phyloP scores from a whole-genome alignment of 352 stramenopile genomes.

The Discostella stelligera region DNA sequence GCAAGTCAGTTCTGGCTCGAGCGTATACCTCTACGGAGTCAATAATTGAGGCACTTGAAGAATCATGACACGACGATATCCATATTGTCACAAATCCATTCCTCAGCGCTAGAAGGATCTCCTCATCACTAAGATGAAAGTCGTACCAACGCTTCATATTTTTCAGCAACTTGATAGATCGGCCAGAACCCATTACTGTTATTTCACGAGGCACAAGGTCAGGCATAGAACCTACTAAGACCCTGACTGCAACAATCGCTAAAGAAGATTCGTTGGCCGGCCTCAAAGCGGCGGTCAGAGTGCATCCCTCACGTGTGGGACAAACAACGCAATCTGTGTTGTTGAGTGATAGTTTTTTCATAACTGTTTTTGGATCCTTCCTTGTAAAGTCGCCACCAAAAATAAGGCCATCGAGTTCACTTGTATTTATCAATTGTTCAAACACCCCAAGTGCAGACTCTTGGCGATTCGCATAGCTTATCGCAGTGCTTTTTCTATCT shows the following conservation, averaged over 20 bases:
- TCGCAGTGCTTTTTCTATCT: constrained; percentile 7
- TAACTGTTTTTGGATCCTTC: constrained; percentile 53
- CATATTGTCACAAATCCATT: constrained; percentile 75
- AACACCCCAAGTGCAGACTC: constrained; percentile 60
- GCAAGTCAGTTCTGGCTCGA: constrained; percentile 43
- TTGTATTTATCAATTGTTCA: constrained; percentile 75
- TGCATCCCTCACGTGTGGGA: constrained; percentile 66
- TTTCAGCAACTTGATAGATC: constrained; percentile 65
- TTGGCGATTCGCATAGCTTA: constrained; percentile 14
- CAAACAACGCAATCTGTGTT: constrained; percentile 60
- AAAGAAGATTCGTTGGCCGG: constrained; percentile 22
- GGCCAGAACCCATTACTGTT: constrained; percentile 59
- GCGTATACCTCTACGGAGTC: constrained; percentile 82
- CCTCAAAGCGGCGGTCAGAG: constrained; percentile 59
- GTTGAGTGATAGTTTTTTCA: constrained; percentile 65
- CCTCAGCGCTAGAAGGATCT: constrained; percentile 69
- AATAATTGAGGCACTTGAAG: constrained; percentile 57
- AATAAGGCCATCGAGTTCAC: constrained; percentile 56
- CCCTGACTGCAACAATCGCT: constrained; percentile 70
- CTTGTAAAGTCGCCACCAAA: constrained; percentile 58
- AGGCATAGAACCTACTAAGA: constrained; percentile 73
- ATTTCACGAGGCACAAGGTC: constrained; percentile 71
- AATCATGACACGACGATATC: constrained; percentile 63
- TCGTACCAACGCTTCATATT: constrained; percentile 80
- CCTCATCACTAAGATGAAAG: constrained; percentile 74